Evolutionary conservation across 192 early-diverging fungal species (phyloP).

Genomic region (Coemansia sp.): DNA sequence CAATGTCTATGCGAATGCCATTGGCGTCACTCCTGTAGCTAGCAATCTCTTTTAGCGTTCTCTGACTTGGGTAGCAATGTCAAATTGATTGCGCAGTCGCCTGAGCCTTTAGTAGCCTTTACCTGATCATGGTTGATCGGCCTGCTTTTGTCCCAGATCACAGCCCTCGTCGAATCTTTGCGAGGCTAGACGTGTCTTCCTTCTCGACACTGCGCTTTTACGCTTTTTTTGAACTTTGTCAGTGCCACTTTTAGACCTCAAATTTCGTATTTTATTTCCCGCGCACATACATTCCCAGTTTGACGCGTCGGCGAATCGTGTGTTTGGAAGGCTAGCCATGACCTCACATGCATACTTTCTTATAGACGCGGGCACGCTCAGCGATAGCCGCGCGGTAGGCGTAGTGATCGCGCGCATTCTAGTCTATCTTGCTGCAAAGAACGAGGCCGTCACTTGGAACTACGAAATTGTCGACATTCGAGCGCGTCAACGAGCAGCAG

Average conservation of each 20-base stretch:
- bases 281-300: not conserved
- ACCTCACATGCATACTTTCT: conserved; percentile 52
- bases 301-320: not conserved
- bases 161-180: not conserved
- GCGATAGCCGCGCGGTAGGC: not conserved
- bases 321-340: conserved; percentile 14
- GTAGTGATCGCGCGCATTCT: conserved; percentile 38
- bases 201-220: not conserved
- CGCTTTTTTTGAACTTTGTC: not conserved
- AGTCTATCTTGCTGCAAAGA: conserved; percentile 25
- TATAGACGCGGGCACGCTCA: conserved; percentile 30
- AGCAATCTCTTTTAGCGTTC: not conserved
- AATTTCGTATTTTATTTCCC: not conserved
- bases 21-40: not conserved
- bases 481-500: conserved; percentile 12
- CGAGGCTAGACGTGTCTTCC: not conserved
- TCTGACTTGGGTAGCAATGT: not conserved
- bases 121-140: not conserved
- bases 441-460: conserved; percentile 49
- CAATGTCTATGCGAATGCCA: not conserved
- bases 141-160: not conserved
- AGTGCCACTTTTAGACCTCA: not conserved
- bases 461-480: conserved; percentile 41
- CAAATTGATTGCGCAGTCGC: not conserved
- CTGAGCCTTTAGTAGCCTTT: not conserved